A percentile compares a stretch with the other conserved stretches of the same genome.
Evolutionary conservation across 1,284 basidiomycete genomes (phyloP).

Genomic region (Ustilago lituana): DNA sequence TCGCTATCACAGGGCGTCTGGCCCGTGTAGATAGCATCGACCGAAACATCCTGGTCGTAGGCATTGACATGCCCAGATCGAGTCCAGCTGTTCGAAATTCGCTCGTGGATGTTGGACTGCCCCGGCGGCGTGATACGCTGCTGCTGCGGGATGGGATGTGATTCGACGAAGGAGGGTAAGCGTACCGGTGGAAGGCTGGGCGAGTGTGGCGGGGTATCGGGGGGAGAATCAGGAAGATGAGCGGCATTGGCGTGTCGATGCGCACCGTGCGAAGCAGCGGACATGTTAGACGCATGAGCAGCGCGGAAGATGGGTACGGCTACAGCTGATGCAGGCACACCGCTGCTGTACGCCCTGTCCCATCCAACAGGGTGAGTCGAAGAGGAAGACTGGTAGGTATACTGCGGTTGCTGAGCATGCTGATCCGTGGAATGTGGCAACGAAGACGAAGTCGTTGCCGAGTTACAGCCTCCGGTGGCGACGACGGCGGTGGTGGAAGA

Average conservation of each 20-base stretch:
- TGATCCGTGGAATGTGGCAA: background rate
- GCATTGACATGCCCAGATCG: background rate
- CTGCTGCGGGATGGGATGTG: constrained; percentile 8
- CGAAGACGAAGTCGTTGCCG: background rate
- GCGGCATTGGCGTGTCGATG: constrained; percentile 13
- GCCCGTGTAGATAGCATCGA: constrained; percentile 33
- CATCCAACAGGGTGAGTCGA: constrained; percentile 21
- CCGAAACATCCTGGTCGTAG: constrained; percentile 5
- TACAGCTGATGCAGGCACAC: constrained; percentile 40
- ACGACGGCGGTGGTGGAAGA: background rate
- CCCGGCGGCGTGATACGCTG: constrained; percentile 14
- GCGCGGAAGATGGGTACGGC: constrained; percentile 46
- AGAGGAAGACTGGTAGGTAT: constrained; percentile 1
- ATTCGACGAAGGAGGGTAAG: constrained; percentile 11
- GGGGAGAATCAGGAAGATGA: constrained; percentile 49
- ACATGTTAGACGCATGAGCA: constrained; percentile 11
- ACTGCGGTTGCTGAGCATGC: constrained; percentile 2
- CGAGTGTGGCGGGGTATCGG: constrained; percentile 52
- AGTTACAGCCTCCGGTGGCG: background rate
- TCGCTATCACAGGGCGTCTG: constrained; percentile 40
- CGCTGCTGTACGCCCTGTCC: constrained; percentile 45
- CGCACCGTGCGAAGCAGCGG: background rate
- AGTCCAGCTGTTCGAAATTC: constrained; percentile 3
- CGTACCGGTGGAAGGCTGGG: constrained; percentile 28
- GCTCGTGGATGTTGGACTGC: too few relatives aligned